A percentile compares a stretch with the other conserved stretches of the same genome.
Conservation (phyloP, 2,329 filamentous ascomycete species). For the Diaporthe ampelina region DNA sequence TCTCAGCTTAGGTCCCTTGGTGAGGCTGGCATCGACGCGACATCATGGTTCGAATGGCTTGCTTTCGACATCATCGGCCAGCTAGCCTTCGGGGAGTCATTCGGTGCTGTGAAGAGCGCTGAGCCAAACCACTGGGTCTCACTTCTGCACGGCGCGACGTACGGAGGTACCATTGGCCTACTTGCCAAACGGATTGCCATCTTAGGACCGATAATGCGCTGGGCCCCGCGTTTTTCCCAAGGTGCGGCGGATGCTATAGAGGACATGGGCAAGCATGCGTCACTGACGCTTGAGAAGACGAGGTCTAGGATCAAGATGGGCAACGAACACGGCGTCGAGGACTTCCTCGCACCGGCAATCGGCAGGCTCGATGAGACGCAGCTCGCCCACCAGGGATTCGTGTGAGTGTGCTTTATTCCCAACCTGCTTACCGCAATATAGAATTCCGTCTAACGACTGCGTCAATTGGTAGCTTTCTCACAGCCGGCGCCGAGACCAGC, state of each 20-base stretch:
- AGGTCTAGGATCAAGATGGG: slow-evolving; percentile 41
- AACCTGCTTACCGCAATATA: too few species aligned
- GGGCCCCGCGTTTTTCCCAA: slow-evolving; percentile 35
- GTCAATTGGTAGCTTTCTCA: slow-evolving; percentile 37
- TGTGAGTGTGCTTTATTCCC: neutral
- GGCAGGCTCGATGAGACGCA: slow-evolving; percentile 35
- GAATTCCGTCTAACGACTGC: neutral
- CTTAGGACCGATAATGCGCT: slow-evolving; percentile 33
- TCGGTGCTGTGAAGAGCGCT: slow-evolving; percentile 40
- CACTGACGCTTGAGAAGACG: slow-evolving; percentile 41
- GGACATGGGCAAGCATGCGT: slow-evolving; percentile 30
- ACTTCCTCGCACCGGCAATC: slow-evolving; percentile 42
- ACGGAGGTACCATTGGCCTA: slow-evolving; percentile 33
- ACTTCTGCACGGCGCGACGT: slow-evolving; percentile 39
- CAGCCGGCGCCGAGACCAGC: slow-evolving; percentile 44
- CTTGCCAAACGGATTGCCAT: slow-evolving; percentile 41
- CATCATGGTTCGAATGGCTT: slow-evolving; percentile 44
- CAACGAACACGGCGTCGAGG: slow-evolving; percentile 38
- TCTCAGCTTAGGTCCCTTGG: slow-evolving; percentile 38
- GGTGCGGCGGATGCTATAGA: slow-evolving; percentile 30
- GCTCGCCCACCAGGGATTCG: slow-evolving; percentile 36
- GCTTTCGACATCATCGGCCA: slow-evolving; percentile 47
- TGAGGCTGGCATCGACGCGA: slow-evolving; percentile 41
- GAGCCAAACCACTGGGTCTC: slow-evolving; percentile 43
- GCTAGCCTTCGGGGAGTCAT: slow-evolving; percentile 44